Percentiles rank a stretch among this genome's conserved stretches.
Conservation (phyloP, 2,329 filamentous ascomycete genomes). For the Arthrobotrys sinensis region DNA sequence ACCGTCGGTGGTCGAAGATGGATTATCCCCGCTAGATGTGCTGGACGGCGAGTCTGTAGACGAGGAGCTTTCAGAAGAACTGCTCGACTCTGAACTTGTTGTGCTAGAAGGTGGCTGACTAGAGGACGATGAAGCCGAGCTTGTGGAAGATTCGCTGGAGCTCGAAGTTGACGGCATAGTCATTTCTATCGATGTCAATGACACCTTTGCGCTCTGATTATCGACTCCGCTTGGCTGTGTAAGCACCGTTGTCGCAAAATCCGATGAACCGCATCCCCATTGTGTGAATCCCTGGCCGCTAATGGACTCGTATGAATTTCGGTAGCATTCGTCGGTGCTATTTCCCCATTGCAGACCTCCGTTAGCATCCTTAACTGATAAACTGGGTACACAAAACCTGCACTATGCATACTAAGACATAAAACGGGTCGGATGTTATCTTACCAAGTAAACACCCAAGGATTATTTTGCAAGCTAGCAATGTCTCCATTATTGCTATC, state of each 20-base stretch:
- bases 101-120: conserved; percentile 17
- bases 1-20: conserved; percentile 6
- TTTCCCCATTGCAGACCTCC: background rate
- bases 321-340: conserved; percentile 44
- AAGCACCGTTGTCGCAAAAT: conserved; percentile 50
- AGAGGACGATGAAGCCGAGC: conserved; percentile 6
- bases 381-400: background rate
- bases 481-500: conserved; percentile 41
- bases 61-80: conserved; percentile 16
- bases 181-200: conserved; percentile 55
- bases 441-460: conserved; percentile 58
- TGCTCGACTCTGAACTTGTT: conserved; percentile 28
- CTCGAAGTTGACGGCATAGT: conserved; percentile 8
- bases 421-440: background rate
- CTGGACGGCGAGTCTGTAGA: conserved; percentile 13
- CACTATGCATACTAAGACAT: too few species aligned
- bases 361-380: background rate
- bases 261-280: conserved; percentile 48
- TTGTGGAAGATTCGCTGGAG: conserved; percentile 12
- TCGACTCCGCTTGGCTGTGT: conserved; percentile 49
- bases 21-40: background rate
- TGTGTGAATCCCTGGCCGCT: conserved; percentile 52
- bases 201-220: conserved; percentile 38
- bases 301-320: conserved; percentile 50
- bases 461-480: conserved; percentile 33